Conservation (phyloP, 352 stramenopile genomes). For the Globisporangium nunn region DNA sequence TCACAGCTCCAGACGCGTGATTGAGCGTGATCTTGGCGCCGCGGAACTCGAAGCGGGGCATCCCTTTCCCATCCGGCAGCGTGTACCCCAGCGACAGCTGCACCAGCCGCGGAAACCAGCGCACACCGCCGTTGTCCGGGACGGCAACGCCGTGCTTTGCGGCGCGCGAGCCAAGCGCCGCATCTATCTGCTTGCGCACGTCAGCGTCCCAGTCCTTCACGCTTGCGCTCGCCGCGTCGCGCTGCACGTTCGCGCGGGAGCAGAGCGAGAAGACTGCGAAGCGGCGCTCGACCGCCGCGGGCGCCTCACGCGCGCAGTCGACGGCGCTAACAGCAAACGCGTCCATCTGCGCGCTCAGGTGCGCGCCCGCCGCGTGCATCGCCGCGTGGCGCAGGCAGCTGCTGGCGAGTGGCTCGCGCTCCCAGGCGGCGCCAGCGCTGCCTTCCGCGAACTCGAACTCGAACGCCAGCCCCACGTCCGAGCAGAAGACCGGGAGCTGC, state of each 20-base stretch:
- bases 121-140: slow-evolving; percentile 8
- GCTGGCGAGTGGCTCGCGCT: slow-evolving; percentile 3
- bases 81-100: slow-evolving; percentile 26
- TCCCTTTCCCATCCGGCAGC: slow-evolving; percentile 27
- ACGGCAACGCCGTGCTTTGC: slow-evolving; percentile 11
- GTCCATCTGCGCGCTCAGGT: slow-evolving; percentile 28
- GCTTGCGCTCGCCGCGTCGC: slow-evolving; percentile 12
- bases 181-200: slow-evolving; percentile 18
- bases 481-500: slow-evolving; percentile 25
- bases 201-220: slow-evolving; percentile 19
- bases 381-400: slow-evolving; percentile 27
- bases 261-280: slow-evolving; percentile 32
- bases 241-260: slow-evolving; percentile 34
- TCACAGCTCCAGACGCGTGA: slow-evolving; percentile 14
- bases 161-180: slow-evolving; percentile 2
- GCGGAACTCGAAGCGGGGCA: slow-evolving; percentile 31
- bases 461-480: slow-evolving; percentile 37
- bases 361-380: slow-evolving; percentile 25
- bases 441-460: slow-evolving; percentile 24
- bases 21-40: slow-evolving; percentile 32
- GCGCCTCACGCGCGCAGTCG: slow-evolving; percentile 33
- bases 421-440: slow-evolving; percentile 11
- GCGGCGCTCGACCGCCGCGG: slow-evolving; percentile 9
- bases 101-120: slow-evolving; percentile 22
- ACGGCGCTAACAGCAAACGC: slow-evolving; percentile 30